Percentiles rank a stretch among this genome's conserved stretches.
These are phyloP conservation scores for Suillus cothurnatus DNA, from an alignment of 768 basidiomycete species.

Conservation along the genomic window DNA sequence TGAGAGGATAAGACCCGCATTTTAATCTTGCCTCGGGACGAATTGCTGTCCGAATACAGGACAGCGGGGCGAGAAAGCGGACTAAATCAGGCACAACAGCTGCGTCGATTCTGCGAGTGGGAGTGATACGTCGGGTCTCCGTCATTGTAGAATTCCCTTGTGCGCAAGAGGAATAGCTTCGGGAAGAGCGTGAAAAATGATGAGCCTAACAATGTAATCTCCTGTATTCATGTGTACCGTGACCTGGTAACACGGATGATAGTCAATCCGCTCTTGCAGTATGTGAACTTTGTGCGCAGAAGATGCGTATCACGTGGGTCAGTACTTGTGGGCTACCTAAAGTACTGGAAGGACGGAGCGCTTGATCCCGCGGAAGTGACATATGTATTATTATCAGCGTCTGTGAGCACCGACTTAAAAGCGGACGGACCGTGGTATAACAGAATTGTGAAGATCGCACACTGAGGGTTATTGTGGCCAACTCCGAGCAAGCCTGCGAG, in stretches of 20 bases:
- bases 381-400: neutral
- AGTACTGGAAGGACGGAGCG: neutral
- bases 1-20: neutral
- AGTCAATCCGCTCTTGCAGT: neutral
- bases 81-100: neutral
- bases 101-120: conserved; percentile 2
- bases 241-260: neutral
- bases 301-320: neutral
- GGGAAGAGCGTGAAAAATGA: neutral
- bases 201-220: neutral
- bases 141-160: neutral
- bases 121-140: neutral
- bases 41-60: neutral
- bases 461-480: neutral
- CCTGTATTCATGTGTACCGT: neutral
- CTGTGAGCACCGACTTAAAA: neutral
- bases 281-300: neutral
- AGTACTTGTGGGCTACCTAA: neutral
- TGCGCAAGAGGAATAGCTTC: neutral
- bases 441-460: neutral
- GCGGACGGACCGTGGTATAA: neutral
- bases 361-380: neutral
- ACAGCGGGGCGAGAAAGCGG: neutral
- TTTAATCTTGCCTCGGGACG: neutral
- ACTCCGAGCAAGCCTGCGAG: neutral